Percentiles rank a stretch among this genome's conserved stretches.
Evolutionary conservation across 176 grass and related monocot genomes (phyloP).

Genomic region (Bolboschoenus planiculmis): DNA sequence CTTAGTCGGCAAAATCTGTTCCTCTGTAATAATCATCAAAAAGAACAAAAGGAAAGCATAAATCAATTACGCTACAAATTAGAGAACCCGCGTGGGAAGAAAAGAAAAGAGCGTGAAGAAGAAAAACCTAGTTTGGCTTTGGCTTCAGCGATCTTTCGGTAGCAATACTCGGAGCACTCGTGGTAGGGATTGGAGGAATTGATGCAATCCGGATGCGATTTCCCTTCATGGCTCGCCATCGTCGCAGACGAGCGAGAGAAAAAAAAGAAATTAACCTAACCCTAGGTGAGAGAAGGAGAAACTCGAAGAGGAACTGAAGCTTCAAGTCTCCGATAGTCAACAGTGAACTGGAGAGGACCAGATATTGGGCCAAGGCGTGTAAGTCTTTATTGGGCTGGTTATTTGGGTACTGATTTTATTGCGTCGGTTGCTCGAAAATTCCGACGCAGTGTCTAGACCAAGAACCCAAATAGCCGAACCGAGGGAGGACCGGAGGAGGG

Average conservation of each 20-base stretch:
- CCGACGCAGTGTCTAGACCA: not conserved
- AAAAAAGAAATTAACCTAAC: no score
- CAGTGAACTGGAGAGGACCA: not conserved
- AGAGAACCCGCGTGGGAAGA: not conserved
- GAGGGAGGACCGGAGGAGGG: not conserved
- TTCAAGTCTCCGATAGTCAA: not conserved
- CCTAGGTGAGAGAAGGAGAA: conserved; percentile 5
- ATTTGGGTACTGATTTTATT: not conserved
- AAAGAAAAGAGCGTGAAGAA: not conserved
- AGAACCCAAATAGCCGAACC: not conserved
- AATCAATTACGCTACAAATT: not conserved
- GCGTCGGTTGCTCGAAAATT: not conserved
- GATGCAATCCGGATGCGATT: conserved; percentile 42
- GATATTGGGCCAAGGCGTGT: not conserved
- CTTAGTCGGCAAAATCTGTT: not conserved
- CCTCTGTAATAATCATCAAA: not conserved
- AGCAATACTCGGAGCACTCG: conserved; percentile 50
- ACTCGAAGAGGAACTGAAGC: not conserved
- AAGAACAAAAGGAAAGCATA: not conserved
- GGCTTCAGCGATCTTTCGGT: conserved; percentile 36
- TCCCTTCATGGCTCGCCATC: conserved; percentile 17
- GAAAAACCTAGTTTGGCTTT: conserved; percentile 24
- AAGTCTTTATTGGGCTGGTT: not conserved
- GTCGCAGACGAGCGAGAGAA: not conserved
- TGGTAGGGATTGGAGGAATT: conserved; percentile 53